Percentiles rank a stretch among this genome's conserved stretches.
Evolutionary conservation across 768 basidiomycete species (phyloP).

Genomic region (Lentinula edodes): DNA sequence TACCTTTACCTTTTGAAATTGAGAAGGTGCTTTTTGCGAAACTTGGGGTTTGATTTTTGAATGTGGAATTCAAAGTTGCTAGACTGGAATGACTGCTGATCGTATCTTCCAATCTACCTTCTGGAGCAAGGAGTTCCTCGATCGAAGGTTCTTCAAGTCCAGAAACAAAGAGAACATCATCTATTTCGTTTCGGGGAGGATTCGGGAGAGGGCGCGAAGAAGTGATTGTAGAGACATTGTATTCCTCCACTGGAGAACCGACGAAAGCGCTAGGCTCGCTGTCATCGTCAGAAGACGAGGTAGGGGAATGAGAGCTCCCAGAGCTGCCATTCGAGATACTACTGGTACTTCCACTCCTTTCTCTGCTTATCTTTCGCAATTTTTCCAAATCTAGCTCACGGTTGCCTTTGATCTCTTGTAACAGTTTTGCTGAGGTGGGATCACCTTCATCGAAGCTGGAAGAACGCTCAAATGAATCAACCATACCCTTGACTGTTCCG

Average conservation of each 20-base stretch:
- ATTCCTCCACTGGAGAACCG: constrained; percentile 3
- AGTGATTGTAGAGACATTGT: not conserved
- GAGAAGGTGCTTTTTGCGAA: not conserved
- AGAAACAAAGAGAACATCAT: not conserved
- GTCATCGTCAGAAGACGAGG: not conserved
- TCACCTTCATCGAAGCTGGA: constrained; percentile 9
- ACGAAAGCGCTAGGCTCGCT: not conserved
- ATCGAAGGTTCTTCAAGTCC: constrained; percentile 8
- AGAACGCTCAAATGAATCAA: constrained; percentile 26
- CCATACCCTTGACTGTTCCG: constrained; percentile 25
- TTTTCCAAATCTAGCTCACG: not conserved
- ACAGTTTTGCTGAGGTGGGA: not conserved
- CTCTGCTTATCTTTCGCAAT: constrained; percentile 1
- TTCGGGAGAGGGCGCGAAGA: constrained; percentile 6
- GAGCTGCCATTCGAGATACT: constrained; percentile 1
- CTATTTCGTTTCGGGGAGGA: not conserved
- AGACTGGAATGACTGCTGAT: not conserved
- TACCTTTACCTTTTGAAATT: constrained; percentile 4
- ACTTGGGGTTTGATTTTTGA: not conserved
- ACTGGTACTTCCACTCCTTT: constrained; percentile 7
- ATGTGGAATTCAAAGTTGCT: not conserved
- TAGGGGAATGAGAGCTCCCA: constrained; percentile 3
- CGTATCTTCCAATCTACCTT: not conserved
- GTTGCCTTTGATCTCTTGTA: constrained; percentile 2
- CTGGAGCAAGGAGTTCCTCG: constrained; percentile 6